Base-by-base conservation (phyloP, 2,329 filamentous ascomycete species). In the Xylaria sp. region DNA sequence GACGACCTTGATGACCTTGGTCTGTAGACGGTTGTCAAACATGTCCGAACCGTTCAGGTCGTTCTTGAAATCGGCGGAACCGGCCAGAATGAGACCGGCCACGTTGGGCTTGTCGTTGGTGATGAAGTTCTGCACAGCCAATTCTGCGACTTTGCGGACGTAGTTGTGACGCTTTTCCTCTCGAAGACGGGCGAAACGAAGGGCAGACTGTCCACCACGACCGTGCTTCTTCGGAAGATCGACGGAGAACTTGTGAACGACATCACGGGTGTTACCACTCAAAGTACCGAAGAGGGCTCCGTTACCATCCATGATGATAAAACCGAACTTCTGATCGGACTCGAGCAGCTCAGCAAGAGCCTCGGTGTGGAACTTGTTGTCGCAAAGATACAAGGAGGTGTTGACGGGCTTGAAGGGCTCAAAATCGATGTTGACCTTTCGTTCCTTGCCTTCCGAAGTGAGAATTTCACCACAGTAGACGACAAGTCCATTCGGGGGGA, bases 391-490 rank as follows among this genome's bases (percentile, higher is more conserved):
- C 52, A 99, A 85, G 50, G 95, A 99, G 42, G 94, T 99, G 79
- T 99, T 99, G 86, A 99, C 99, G 63, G 94, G 94, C 83, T 99
- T 99, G 84, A 99, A 99, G 37, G 94, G 94, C 79, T 99, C 94
- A 76, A 99, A 99, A 75, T 99, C 95, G 75, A 99, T 99, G 79
- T 99, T 99, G 81, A 99, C 95, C 83, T 97, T 99, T 73, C 94
- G 85, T 80, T 99, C 94, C 79, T 99, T 99, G 78, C 94, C 94
- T 81, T 99, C 94, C 35, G 88, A 88, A 59, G 94, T 99, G 81
- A 99, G 88, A 76, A 99, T 97, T 97, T 99, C 94, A 87, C 94
- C 94, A 77, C 94, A 99, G 84, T 99, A 99, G 68, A 99, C 90
- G 67, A 99, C 94, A 67, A 99, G 82, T 62, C 94, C 94, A 78